phyloP scores from a whole-genome alignment of 2,329 filamentous ascomycete genomes.

The Cladophialophora chaetospira region DNA sequence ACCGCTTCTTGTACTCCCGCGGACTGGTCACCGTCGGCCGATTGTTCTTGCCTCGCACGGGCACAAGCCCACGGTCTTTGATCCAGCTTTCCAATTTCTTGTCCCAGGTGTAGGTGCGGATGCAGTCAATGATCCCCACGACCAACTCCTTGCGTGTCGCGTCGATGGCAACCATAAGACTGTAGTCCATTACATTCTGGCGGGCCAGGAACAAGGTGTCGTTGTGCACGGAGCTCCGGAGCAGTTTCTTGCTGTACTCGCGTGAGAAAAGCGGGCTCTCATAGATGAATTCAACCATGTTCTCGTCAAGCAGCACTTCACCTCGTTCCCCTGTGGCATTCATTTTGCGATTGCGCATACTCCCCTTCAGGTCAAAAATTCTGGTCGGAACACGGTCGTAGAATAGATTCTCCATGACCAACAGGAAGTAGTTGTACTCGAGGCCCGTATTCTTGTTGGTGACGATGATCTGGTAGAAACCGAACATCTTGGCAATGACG shows the following conservation, averaged over 20 bases:
- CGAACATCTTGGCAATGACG: slow-evolving; percentile 98
- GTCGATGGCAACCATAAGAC: slow-evolving; percentile 96
- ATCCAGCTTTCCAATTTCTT: slow-evolving; percentile 99
- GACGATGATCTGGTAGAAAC: slow-evolving; percentile 96
- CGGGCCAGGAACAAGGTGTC: slow-evolving; percentile 92
- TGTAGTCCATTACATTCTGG: slow-evolving; percentile 99
- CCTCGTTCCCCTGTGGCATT: slow-evolving; percentile 94
- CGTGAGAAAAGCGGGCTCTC: slow-evolving; percentile 93
- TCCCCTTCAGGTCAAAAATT: slow-evolving; percentile 94
- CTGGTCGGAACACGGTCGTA: slow-evolving; percentile 89
- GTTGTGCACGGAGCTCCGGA: slow-evolving; percentile 92
- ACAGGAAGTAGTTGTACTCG: slow-evolving; percentile 90
- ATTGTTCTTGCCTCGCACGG: slow-evolving; percentile 61
- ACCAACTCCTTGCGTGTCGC: slow-evolving; percentile 87
- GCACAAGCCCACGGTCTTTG: slow-evolving; percentile 80
- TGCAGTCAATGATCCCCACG: slow-evolving; percentile 97
- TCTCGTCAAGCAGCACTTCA: slow-evolving; percentile 94
- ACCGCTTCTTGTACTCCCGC: slow-evolving; percentile 95
- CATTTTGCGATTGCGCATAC: slow-evolving; percentile 97
- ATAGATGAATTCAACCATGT: slow-evolving; percentile 99
- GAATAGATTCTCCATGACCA: slow-evolving; percentile 97
- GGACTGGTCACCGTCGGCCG: slow-evolving; percentile 94
- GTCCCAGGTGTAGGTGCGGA: slow-evolving; percentile 98
- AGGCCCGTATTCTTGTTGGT: slow-evolving; percentile 90
- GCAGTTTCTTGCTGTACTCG: slow-evolving; percentile 92